phyloP scores from a whole-genome alignment of 2,329 filamentous ascomycete species.

The Esteya vermicola region DNA sequence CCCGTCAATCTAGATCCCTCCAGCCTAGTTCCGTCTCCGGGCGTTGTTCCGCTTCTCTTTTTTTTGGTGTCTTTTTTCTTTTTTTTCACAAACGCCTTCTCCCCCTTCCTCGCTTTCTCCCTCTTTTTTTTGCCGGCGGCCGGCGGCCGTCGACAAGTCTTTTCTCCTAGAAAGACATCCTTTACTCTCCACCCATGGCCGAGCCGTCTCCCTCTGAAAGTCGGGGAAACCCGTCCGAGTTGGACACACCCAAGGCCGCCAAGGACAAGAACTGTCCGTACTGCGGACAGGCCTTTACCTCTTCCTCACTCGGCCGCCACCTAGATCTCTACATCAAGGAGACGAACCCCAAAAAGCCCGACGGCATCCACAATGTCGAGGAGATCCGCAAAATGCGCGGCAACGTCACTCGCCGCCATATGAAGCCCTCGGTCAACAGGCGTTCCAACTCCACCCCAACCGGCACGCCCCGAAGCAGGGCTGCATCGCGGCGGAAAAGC shows the following conservation, averaged over 20 bases:
- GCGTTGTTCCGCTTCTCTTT: too few species aligned
- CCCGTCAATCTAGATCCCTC: too few species aligned
- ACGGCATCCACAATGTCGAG: constrained; percentile 81
- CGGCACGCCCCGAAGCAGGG: constrained; percentile 31
- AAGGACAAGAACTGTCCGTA: constrained; percentile 87
- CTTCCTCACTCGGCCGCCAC: constrained; percentile 82
- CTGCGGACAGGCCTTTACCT: constrained; percentile 82
- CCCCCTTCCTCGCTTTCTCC: too few species aligned
- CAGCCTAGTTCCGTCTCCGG: too few species aligned
- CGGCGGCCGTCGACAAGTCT: too few species aligned
- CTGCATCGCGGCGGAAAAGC: too few species aligned
- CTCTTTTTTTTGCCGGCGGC: neutral
- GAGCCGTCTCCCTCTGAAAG: too few species aligned
- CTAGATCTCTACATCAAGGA: constrained; percentile 89
- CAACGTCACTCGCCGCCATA: constrained; percentile 74
- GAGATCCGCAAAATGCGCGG: constrained; percentile 75
- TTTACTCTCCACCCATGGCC: neutral
- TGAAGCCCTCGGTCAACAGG: constrained; percentile 47
- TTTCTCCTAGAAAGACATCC: too few species aligned
- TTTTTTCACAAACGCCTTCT: too few species aligned
- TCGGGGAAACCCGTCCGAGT: constrained; percentile 15
- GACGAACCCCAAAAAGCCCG: constrained; percentile 76
- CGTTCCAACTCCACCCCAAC: constrained; percentile 48
- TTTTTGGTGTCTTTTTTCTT: too few species aligned
- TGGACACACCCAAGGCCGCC: constrained; percentile 30